These are phyloP conservation scores for Boletus speciosus DNA, from an alignment of 768 basidiomycete genomes.

Conservation along the genomic window DNA sequence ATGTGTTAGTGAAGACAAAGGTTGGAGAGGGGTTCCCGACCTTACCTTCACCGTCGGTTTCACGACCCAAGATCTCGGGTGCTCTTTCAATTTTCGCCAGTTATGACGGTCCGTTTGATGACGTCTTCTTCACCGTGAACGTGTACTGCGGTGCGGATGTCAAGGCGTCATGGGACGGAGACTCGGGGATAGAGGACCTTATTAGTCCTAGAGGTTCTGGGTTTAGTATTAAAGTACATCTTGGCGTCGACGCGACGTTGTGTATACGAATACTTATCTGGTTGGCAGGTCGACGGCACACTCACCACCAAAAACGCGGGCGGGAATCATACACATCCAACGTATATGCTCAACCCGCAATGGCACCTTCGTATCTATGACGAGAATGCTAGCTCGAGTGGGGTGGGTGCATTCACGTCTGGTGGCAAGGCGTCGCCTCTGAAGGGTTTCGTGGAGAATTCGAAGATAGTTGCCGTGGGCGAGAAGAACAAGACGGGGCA, in stretches of 20 bases:
- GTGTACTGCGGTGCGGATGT: constrained; percentile 42
- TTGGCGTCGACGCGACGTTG: background rate
- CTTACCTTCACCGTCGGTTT: background rate
- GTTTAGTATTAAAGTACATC: constrained; percentile 16
- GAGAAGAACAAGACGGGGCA: background rate
- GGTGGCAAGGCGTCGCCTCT: background rate
- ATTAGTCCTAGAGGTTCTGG: background rate
- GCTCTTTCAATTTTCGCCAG: constrained; percentile 56
- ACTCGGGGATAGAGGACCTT: constrained; percentile 12
- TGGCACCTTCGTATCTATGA: constrained; percentile 65
- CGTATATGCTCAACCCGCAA: constrained; percentile 90
- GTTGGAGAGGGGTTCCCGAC: constrained; percentile 25
- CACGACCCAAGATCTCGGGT: constrained; percentile 27
- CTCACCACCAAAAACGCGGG: constrained; percentile 75
- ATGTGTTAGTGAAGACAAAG: constrained; percentile 34
- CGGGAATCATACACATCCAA: constrained; percentile 75
- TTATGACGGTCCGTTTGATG: constrained; percentile 61
- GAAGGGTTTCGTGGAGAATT: background rate
- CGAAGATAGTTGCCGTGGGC: constrained; percentile 6
- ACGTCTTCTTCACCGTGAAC: constrained; percentile 66
- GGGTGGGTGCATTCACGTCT: background rate
- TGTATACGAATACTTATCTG: background rate
- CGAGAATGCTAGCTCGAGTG: constrained; percentile 10
- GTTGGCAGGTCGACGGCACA: constrained; percentile 51
- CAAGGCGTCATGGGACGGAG: constrained; percentile 47